Base-by-base conservation (phyloP, 139 green algal species). In the Haematococcus sp. region DNA sequence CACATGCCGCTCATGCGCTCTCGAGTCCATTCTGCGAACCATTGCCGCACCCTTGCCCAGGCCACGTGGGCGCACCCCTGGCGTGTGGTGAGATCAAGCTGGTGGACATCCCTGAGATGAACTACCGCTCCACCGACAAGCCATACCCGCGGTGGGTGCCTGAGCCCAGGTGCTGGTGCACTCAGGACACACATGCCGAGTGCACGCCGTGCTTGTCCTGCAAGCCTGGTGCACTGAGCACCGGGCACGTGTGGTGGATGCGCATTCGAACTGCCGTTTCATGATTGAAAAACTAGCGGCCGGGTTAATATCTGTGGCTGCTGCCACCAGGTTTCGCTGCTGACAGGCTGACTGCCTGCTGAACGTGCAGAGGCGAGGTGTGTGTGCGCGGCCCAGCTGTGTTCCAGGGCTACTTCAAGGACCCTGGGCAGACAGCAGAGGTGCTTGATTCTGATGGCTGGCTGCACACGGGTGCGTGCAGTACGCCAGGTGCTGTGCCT, bases 41-140 rank as follows among this genome's bases (percentile, higher is more conserved):
- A 1, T 79, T 77, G 0, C 79, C 77, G 1, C 84, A 91, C 44
- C 35, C 75, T 0, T 60, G 19, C 30, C 49, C 73, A 55, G 81
- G 78, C 7, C 88, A 98, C 76, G 93, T 98, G 75, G 94, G 94
- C 17, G 80, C 84, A 1, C 93, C 95, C 7, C 75, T 91, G 40
- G 90, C 92, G 15, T 91, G 82, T 68, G 89, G 88, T 51, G 89
- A 97, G 81, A 71, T 97, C 66, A 97, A 97, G 83, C 90, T 99
- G 43, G 89, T 88, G 22, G 94, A 97, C 80, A 89, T 99, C 22
- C 95, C 95, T 0, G 95, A 99, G 81, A 99, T 99, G 95, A 88
- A 87, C 46, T 99, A 99, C 88, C 78, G 82, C 19, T 89, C 87
- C 67, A 73, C 81, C 0, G 93, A 98, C 79, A 68, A 81, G 58